Evolutionary conservation across 2,329 filamentous ascomycete species (phyloP).

Genomic region (Fusarium neocosmosporiellum): DNA sequence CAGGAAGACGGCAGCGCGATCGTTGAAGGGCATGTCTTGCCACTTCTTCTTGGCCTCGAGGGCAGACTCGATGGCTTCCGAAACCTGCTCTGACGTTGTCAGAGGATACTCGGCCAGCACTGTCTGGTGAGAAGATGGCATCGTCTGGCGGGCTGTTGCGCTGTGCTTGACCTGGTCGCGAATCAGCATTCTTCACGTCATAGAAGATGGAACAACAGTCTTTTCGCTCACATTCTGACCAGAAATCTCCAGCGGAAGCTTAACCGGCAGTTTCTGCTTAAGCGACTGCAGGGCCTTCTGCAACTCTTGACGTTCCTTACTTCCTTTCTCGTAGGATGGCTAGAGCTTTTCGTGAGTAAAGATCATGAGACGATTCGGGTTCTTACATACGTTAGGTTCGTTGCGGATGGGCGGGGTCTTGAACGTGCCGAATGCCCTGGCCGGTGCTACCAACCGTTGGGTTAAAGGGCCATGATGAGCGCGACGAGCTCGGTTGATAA

Average conservation of each 20-base stretch:
- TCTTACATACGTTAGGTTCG: not conserved
- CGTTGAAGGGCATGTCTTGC: not conserved
- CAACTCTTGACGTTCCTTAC: not conserved
- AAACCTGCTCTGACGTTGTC: not conserved
- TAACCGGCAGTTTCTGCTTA: not conserved
- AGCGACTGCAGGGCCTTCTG: not conserved
- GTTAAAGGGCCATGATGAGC: not conserved
- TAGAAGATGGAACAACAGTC: not conserved
- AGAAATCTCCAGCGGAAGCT: not conserved
- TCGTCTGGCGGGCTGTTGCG: not conserved
- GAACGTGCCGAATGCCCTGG: not conserved
- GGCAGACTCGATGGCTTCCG: not conserved
- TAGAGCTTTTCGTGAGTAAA: not conserved
- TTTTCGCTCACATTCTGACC: not conserved
- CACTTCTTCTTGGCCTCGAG: not conserved
- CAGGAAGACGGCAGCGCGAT: not conserved
- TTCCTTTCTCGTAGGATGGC: not conserved
- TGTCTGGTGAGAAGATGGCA: not conserved
- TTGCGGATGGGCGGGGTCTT: not conserved
- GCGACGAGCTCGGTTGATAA: not conserved
- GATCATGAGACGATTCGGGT: too few species aligned
- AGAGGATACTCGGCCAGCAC: not conserved
- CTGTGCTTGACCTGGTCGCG: not conserved
- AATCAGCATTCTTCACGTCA: not conserved
- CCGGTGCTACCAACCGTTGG: not conserved